A percentile compares a stretch with the other conserved stretches of the same genome.
phyloP scores from a whole-genome alignment of 139 green algal species.

The Astrephomene gubernaculifera region DNA sequence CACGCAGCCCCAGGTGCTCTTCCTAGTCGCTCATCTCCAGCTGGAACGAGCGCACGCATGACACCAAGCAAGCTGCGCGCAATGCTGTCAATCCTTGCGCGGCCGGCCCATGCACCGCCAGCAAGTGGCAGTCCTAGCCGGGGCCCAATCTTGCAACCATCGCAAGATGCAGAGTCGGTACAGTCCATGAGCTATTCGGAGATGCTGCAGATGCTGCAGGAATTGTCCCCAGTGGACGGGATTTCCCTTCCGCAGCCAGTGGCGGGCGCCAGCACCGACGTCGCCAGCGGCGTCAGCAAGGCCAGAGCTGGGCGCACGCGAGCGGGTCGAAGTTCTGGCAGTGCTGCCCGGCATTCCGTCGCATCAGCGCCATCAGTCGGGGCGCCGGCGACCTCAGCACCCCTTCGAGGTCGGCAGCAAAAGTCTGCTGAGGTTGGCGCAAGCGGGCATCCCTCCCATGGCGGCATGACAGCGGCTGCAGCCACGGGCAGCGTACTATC shows the following conservation, averaged over 20 bases:
- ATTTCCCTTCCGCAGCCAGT: background rate
- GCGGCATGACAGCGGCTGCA: background rate
- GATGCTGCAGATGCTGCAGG: conserved; percentile 30
- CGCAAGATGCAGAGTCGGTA: background rate
- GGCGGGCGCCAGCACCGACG: background rate
- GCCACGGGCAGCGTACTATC: background rate
- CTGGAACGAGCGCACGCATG: background rate
- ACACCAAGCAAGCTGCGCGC: background rate
- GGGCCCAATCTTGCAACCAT: conserved; percentile 1
- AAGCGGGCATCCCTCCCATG: background rate
- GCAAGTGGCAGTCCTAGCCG: background rate
- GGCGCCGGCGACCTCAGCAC: no score
- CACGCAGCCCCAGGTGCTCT: background rate
- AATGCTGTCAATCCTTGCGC: conserved; percentile 21
- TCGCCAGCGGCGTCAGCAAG: background rate
- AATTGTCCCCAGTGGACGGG: conserved; percentile 1
- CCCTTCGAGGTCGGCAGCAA: background rate
- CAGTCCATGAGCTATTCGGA: conserved; percentile 33
- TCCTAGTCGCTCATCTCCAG: background rate
- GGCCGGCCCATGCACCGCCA: background rate
- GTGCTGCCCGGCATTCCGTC: no score
- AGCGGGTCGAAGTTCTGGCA: no score
- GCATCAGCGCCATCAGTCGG: no score
- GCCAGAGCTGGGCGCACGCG: background rate
- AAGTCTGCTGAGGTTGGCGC: background rate